Conservation (phyloP, 768 basidiomycete species). For the Chalciporus pseudorubinellus region DNA sequence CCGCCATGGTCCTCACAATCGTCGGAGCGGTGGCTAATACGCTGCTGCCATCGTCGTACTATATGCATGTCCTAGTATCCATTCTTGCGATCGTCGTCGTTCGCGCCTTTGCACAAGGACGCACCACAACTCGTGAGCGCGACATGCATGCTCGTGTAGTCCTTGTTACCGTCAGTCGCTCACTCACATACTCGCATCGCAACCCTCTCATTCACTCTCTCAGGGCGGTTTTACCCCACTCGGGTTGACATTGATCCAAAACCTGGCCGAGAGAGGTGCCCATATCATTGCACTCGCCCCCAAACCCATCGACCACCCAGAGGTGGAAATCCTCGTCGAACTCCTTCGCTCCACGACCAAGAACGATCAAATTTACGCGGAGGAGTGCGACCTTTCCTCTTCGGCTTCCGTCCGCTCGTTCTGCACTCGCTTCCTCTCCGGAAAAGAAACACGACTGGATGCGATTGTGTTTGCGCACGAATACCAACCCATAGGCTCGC, state of each 20-base stretch:
- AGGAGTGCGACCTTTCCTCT: slow-evolving; percentile 70
- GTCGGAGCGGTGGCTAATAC: slow-evolving; percentile 37
- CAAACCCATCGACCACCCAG: slow-evolving; percentile 46
- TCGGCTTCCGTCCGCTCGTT: slow-evolving; percentile 68
- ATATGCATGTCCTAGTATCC: slow-evolving; percentile 48
- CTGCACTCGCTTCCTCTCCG: slow-evolving; percentile 63
- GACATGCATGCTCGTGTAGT: slow-evolving; percentile 72
- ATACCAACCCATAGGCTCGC: slow-evolving; percentile 60
- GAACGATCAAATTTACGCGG: slow-evolving; percentile 78
- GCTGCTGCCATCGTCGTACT: slow-evolving; percentile 57
- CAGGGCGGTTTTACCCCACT: slow-evolving; percentile 77
- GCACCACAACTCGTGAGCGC: slow-evolving; percentile 67
- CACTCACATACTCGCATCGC: neutral
- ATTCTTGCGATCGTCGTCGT: slow-evolving; percentile 46
- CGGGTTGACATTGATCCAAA: slow-evolving; percentile 64
- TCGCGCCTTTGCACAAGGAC: slow-evolving; percentile 64
- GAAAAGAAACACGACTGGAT: slow-evolving; percentile 68
- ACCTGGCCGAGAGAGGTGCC: slow-evolving; percentile 70
- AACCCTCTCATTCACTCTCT: slow-evolving; percentile 1
- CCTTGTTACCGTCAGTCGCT: slow-evolving; percentile 60
- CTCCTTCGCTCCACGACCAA: slow-evolving; percentile 65
- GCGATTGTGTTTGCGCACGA: slow-evolving; percentile 79
- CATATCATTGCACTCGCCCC: slow-evolving; percentile 74
- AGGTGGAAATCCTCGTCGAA: slow-evolving; percentile 58
- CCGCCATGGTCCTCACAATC: slow-evolving; percentile 55